phyloP scores from a whole-genome alignment of 2,329 filamentous ascomycete species.

The Diaporthe ampelina region DNA sequence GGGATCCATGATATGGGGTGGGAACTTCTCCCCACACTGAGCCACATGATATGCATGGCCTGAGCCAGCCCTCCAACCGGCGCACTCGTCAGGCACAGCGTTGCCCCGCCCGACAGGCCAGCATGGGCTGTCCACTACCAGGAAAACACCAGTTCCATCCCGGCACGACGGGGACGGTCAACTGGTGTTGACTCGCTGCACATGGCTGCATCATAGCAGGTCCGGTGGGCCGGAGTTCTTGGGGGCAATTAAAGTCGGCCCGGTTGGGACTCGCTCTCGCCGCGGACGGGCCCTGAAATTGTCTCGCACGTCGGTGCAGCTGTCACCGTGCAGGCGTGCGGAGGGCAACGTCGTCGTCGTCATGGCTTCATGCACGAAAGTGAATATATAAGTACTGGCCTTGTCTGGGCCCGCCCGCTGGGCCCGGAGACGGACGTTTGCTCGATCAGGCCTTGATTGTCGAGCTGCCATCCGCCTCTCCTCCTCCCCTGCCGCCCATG shows the following conservation, averaged over 20 bases:
- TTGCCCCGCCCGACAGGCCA: conserved; percentile 24
- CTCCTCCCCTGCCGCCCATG: background rate
- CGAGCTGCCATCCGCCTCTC: background rate
- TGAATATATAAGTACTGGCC: conserved; percentile 10
- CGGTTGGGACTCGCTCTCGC: conserved; percentile 13
- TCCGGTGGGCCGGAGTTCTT: background rate
- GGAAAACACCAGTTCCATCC: conserved; percentile 22
- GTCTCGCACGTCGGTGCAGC: conserved; percentile 21
- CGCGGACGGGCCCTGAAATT: conserved; percentile 13
- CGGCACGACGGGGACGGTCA: background rate
- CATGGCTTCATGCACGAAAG: background rate
- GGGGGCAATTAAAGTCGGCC: conserved; percentile 19
- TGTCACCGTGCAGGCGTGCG: conserved; percentile 5
- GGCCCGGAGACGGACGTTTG: background rate
- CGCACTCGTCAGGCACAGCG: background rate
- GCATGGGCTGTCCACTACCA: background rate
- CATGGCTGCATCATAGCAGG: background rate
- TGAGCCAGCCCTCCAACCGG: background rate
- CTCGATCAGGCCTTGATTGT: background rate
- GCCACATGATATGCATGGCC: conserved; percentile 17
- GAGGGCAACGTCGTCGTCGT: background rate
- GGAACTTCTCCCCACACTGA: conserved; percentile 23
- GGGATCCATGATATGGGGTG: conserved; percentile 10
- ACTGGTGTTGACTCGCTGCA: conserved; percentile 10
- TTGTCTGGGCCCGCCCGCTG: background rate